A percentile compares a stretch with the other conserved stretches of the same genome.
Evolutionary conservation across 164 flowering plant genomes (phyloP).

Genomic region (Malania oleifera): DNA sequence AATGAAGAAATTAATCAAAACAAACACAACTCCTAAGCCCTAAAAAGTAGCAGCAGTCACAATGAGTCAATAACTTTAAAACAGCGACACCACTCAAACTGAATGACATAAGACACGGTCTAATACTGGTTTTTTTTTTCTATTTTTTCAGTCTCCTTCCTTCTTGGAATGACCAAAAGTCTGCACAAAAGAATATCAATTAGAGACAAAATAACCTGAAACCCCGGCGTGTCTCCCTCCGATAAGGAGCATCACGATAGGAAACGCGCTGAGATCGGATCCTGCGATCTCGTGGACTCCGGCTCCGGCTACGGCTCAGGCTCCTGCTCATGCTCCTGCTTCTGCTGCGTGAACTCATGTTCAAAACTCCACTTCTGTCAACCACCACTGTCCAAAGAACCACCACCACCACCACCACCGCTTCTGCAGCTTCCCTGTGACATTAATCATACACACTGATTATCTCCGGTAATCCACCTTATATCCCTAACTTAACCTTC

Average conservation of each 20-base stretch:
- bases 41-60: too few relatives aligned
- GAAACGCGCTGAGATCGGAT: conserved; percentile 38
- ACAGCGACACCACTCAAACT: too few relatives aligned
- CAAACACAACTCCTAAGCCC: too few relatives aligned
- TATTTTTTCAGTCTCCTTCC: conserved; percentile 1
- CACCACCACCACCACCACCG: conserved; percentile 14
- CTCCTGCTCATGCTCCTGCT: conserved; percentile 30
- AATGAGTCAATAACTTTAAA: too few relatives aligned
- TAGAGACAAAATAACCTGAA: conserved; percentile 44
- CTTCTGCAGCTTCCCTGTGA: conserved; percentile 24
- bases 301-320: conserved; percentile 40
- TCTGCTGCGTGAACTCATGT: conserved; percentile 30
- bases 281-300: conserved; percentile 47
- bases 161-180: conserved; percentile 2
- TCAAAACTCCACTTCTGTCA: conserved; percentile 25
- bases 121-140: neutral
- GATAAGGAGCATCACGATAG: conserved; percentile 47
- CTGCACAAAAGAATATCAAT: conserved; percentile 5
- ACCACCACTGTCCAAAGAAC: conserved; percentile 20
- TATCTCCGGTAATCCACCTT: conserved; percentile 16
- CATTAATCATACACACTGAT: conserved; percentile 21
- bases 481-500: conserved; percentile 16
- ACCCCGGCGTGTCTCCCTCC: conserved; percentile 41
- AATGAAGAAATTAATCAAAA: too few relatives aligned
- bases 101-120: too few relatives aligned